Evolutionary conservation across 345 rosid species (phyloP), one percentile per base, ranked within the genome.

Genomic region (Toxicodendron radicans): DNA sequence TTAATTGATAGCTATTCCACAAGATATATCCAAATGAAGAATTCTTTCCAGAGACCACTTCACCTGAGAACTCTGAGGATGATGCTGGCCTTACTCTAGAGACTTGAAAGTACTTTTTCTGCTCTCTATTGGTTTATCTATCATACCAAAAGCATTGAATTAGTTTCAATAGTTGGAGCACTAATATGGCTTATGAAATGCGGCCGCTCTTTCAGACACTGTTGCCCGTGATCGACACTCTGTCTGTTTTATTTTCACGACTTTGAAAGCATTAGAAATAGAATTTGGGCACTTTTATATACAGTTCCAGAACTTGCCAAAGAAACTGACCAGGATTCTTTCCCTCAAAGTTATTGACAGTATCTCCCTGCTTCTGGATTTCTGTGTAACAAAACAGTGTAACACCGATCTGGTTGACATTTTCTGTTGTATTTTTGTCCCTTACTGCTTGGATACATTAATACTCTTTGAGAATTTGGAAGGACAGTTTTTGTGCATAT

Each of bases 1-100:
- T 11, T 60, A 30, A 21, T 35, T 51, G 10, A 53, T 84, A 89
- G 93, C 74, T 88, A 72, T 91, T 85, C 81, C 70, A 76, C 69
- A 64, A 79, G 10, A 62, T 87, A 48, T 85, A 87, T 79, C 91
- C 90, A 1, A 67, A 67, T 13, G 90, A 84, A 62, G 86, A 78
- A 73, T 79, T 85, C 81, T 91, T 91, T 63, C 83, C 86, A 0
- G 85, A 85, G 76, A 76, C 81, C 30, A 10, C 64, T 13, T 70
- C 83, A 16, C 72, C 83, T 10, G 91, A 84, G 64, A 74, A 82
- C 64, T 43, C 83, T 0, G 86, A 81, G 54, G 85, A 80, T 61
- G 86, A 83, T 58, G 71, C 48, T 30, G 79, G 64, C 54, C 73
- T 63, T 33, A 30, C 59, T 54, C 53, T 67, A 12, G 84, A 81